Base-by-base conservation (phyloP, 1,284 basidiomycete genomes). In the Megacollybia platyphylla region DNA sequence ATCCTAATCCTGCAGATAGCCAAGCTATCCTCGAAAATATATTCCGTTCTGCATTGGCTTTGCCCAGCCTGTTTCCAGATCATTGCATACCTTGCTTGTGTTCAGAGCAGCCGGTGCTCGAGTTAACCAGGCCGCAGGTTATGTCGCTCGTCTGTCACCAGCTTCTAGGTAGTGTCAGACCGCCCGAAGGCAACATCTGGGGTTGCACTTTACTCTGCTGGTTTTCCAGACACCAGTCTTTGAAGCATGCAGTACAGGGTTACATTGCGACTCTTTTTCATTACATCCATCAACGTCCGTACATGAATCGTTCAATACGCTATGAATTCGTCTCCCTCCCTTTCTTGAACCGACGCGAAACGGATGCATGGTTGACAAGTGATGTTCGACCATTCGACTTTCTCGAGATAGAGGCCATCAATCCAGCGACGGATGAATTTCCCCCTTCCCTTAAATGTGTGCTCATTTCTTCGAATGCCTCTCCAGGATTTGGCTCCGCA, bases 171-270 rank as follows among this genome's bases (percentile, higher is more conserved):
- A 40, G 6, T 18, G 4, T 40, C 24, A 40, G n/a, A 40, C 39
- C 39, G 6, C 39, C 39, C 8, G 39, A 15, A 26, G 29, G 29
- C 11, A 40, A 26, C 39, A 26, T 18, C 8, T 20, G 39, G 39
- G 39, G 26, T 28, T 40, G 39, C 27, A 40, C 39, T 26, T 29
- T 40, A 4, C 27, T 40, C 18, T 26, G 17, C 17, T 40, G 39
- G 39, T 40, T 27, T 11, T 26, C 39, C 24, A 4, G 26, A 5
- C 24, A 7, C 11, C 18, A n/a, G 11, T 13, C 15, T 26, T 28
- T 26, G 17, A 29, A 40, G 26, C 8, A 26, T n/a, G 39, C 18
- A 11, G 39, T 40, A 26, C 26, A 40, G 4, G 39, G 39, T n/a
- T 40, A 40, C n/a, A 3, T 40, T 29, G 11, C 27, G 3, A 29